These are phyloP conservation scores for Aschersonia sp. DNA, from an alignment of 2,329 filamentous ascomycete genomes.

Conservation along the genomic window DNA sequence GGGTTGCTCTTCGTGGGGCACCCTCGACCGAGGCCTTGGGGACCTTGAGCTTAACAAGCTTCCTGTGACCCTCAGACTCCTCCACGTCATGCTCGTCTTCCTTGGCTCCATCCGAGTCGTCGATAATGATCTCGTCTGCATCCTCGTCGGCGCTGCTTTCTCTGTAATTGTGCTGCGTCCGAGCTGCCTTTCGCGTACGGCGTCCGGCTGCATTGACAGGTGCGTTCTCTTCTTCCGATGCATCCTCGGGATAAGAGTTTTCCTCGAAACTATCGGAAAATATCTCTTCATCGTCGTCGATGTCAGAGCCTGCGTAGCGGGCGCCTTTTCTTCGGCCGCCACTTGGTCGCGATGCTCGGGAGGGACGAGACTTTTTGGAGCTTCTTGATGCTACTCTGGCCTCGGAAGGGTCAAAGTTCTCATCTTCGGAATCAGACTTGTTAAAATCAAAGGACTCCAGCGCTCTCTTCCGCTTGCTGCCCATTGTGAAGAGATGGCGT, in stretches of 20 bases:
- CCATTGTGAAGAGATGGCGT: constrained; percentile 10
- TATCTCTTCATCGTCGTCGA: constrained; percentile 45
- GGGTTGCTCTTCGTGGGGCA: constrained; percentile 31
- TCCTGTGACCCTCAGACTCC: constrained; percentile 15
- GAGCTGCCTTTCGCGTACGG: constrained; percentile 31
- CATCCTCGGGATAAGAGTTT: constrained; percentile 30
- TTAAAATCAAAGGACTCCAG: constrained; percentile 50
- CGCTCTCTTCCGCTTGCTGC: constrained; percentile 40
- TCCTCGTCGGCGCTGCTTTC: constrained; percentile 30
- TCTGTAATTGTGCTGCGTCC: constrained; percentile 29
- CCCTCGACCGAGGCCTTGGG: constrained; percentile 13
- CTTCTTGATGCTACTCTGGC: constrained; percentile 24
- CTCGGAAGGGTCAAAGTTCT: constrained; percentile 46
- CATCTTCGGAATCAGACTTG: constrained; percentile 51
- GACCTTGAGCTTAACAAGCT: constrained; percentile 31
- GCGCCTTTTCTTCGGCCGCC: constrained; percentile 18
- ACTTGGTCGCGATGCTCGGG: constrained; percentile 17
- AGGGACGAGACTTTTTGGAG: constrained; percentile 26
- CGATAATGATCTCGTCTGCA: constrained; percentile 14
- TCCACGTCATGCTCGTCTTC: constrained; percentile 6
- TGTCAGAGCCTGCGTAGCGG: constrained; percentile 45
- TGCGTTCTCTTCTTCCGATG: constrained; percentile 22
- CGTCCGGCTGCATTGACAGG: constrained; percentile 33
- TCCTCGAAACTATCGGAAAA: constrained; percentile 38
- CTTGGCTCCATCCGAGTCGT: constrained; percentile 11